These are phyloP conservation scores for Tetrapisispora namnaoensis DNA, from an alignment of 805 yeast species.

Conservation along the genomic window DNA sequence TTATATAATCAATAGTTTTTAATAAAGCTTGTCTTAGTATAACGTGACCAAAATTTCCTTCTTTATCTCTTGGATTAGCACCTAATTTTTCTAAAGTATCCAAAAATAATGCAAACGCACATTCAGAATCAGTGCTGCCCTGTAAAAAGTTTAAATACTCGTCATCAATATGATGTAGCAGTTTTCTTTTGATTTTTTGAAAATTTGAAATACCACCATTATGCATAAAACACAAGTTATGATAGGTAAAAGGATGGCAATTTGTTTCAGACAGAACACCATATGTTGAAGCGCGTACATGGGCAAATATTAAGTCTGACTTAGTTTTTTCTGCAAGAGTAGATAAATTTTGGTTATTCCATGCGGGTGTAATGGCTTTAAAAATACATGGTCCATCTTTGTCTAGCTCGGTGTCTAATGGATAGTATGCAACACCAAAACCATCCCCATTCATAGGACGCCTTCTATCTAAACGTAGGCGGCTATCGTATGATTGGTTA, in stretches of 20 bases:
- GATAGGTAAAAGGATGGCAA: constrained; percentile 91
- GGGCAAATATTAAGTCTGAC: constrained; percentile 80
- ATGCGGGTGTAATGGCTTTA: constrained; percentile 94
- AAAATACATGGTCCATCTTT: constrained; percentile 77
- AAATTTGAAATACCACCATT: constrained; percentile 85
- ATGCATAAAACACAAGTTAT: constrained; percentile 91
- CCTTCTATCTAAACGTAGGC: constrained; percentile 75
- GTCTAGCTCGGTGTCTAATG: constrained; percentile 44
- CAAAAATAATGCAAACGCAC: constrained; percentile 81
- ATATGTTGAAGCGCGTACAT: constrained; percentile 91
- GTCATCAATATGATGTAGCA: constrained; percentile 67
- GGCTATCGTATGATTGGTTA: constrained; percentile 87
- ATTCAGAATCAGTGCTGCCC: constrained; percentile 94
- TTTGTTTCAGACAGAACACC: constrained; percentile 92
- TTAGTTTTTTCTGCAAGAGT: constrained; percentile 81
- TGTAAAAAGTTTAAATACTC: constrained; percentile 72
- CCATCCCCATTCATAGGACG: constrained; percentile 98
- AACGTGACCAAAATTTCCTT: constrained; percentile 42
- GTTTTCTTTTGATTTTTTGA: constrained; percentile 55
- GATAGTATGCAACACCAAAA: constrained; percentile 92
- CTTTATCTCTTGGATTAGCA: constrained; percentile 46
- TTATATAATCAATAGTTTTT: constrained; percentile 63
- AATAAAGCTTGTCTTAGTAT: constrained; percentile 58
- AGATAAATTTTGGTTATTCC: constrained; percentile 90
- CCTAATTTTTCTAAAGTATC: constrained; percentile 73